These are phyloP conservation scores for Zygnema circumcarinatum DNA, from an alignment of 139 green algal genomes.

Conservation along the genomic window DNA sequence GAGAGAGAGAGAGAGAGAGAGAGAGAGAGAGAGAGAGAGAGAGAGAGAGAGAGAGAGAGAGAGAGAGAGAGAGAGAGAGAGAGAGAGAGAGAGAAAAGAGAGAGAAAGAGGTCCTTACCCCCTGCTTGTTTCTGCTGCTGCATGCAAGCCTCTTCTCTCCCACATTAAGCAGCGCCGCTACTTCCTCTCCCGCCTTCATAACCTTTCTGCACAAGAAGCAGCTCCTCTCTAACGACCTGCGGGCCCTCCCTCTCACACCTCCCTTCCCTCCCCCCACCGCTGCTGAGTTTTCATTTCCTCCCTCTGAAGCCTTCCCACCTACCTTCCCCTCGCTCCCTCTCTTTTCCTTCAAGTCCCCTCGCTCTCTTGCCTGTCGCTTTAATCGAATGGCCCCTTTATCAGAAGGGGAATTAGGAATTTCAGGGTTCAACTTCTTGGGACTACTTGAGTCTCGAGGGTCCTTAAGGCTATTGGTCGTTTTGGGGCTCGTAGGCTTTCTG, in stretches of 20 bases:
- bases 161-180: conserved; percentile 5
- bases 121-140: conserved; percentile 10
- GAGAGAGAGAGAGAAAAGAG: conserved; percentile 13
- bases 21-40: too few species aligned
- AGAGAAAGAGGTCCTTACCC: conserved; percentile 1
- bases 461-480: too few species aligned
- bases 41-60: too few species aligned
- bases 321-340: not conserved
- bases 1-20: too few species aligned
- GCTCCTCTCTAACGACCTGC: not conserved
- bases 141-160: not conserved
- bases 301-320: not conserved
- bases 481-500: too few species aligned
- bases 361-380: not conserved
- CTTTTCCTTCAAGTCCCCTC: not conserved
- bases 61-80: conserved; percentile 7
- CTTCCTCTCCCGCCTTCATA: not conserved
- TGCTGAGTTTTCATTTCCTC: not conserved
- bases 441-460: too few species aligned
- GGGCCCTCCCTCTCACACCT: not conserved
- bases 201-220: not conserved
- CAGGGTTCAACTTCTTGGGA: too few species aligned
- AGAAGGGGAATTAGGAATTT: too few species aligned
- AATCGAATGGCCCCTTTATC: not conserved
- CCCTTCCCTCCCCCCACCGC: not conserved